Evolutionary conservation across 192 early-diverging fungal species (phyloP).

Genomic region (Coemansia sp.): DNA sequence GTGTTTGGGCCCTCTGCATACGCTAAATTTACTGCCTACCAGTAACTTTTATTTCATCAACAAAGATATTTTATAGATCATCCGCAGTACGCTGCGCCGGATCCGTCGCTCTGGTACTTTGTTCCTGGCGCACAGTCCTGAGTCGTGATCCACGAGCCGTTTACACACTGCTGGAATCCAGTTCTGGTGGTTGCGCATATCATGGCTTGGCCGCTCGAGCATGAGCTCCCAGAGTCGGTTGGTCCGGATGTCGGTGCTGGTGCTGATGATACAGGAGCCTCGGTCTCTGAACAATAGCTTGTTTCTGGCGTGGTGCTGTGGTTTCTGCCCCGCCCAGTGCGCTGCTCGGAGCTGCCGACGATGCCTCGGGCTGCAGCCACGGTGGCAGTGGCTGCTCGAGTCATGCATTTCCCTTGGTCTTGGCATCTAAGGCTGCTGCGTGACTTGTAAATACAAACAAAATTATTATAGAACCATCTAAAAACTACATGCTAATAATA

Average conservation of each 20-base stretch:
- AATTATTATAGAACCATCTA: neutral
- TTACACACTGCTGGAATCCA: neutral
- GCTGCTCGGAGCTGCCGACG: too few species aligned
- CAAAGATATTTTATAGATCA: too few species aligned
- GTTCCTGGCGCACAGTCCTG: constrained; percentile 6
- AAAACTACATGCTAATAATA: neutral
- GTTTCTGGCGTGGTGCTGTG: neutral
- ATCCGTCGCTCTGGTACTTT: neutral
- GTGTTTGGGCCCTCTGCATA: constrained; percentile 50
- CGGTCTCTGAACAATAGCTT: neutral
- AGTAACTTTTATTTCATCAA: too few species aligned
- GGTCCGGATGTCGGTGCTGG: neutral
- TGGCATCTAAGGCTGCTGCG: too few species aligned
- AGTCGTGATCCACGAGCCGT: neutral
- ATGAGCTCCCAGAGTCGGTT: neutral
- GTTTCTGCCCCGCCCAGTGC: too few species aligned
- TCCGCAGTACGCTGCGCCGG: too few species aligned
- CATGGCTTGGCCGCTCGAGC: neutral
- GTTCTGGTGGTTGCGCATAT: neutral
- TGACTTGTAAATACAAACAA: too few species aligned
- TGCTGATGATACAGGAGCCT: neutral
- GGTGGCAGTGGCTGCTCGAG: too few species aligned
- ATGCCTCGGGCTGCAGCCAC: too few species aligned
- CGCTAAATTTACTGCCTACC: too few species aligned
- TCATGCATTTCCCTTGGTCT: too few species aligned